These are phyloP conservation scores for Penicillium egyptiacum DNA, from an alignment of 495 filamentous ascomycete species.

Conservation along the genomic window DNA sequence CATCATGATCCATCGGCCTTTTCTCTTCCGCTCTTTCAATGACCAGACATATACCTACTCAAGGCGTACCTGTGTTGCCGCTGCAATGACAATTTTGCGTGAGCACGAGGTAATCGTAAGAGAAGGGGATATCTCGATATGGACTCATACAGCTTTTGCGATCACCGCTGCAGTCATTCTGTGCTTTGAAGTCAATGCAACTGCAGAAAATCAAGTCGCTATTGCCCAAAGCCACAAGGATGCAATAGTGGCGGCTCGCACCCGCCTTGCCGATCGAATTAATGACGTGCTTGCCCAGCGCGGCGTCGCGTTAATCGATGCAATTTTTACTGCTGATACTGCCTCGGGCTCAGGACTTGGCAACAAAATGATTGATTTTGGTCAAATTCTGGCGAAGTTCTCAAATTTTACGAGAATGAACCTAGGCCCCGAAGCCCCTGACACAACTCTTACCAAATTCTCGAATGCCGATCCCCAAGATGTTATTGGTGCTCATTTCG, in stretches of 20 bases:
- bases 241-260: slow-evolving; percentile 27
- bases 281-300: slow-evolving; percentile 32
- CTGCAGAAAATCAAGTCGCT: slow-evolving; percentile 15
- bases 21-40: slow-evolving; percentile 46
- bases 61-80: slow-evolving; percentile 44
- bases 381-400: slow-evolving; percentile 29
- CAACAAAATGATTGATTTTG: slow-evolving; percentile 24
- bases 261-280: slow-evolving; percentile 24
- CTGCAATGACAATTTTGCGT: slow-evolving; percentile 48
- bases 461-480: slow-evolving; percentile 19
- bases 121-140: slow-evolving; percentile 33
- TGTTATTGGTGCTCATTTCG: slow-evolving; percentile 18
- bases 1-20: slow-evolving; percentile 53
- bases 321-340: slow-evolving; percentile 28
- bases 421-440: slow-evolving; percentile 16
- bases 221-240: slow-evolving; percentile 24
- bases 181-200: slow-evolving; percentile 33
- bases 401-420: slow-evolving; percentile 25
- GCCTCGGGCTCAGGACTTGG: slow-evolving; percentile 5
- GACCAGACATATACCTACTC: slow-evolving; percentile 41
- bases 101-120: slow-evolving; percentile 37
- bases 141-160: slow-evolving; percentile 36
- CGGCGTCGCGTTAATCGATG: slow-evolving; percentile 35
- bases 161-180: slow-evolving; percentile 36
- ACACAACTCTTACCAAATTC: slow-evolving; percentile 21